A percentile compares a stretch with the other conserved stretches of the same genome.
Evolutionary conservation across 1,284 basidiomycete genomes (phyloP).

Genomic region (Stygiomarasmius scandens): DNA sequence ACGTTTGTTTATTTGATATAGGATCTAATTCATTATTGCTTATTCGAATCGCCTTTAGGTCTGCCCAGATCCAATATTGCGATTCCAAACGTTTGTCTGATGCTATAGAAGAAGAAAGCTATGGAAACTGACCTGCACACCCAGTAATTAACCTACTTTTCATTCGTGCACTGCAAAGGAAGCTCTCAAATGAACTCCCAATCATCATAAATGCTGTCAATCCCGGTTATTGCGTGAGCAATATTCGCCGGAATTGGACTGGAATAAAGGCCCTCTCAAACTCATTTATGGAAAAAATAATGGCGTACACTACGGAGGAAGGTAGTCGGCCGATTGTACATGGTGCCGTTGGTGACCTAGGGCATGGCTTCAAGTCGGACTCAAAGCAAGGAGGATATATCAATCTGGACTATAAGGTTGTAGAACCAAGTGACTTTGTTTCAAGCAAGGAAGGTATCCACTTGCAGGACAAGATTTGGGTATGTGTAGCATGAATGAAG

Average conservation of each 20-base stretch:
- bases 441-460: constrained; percentile 7
- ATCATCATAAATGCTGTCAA: constrained; percentile 42
- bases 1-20: constrained; percentile 17
- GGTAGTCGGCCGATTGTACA: constrained; percentile 17
- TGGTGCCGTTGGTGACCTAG: constrained; percentile 14
- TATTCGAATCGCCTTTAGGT: constrained; percentile 1
- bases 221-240: constrained; percentile 52
- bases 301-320: constrained; percentile 15
- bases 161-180: constrained; percentile 40
- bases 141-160: constrained; percentile 49
- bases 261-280: constrained; percentile 22
- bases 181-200: constrained; percentile 30
- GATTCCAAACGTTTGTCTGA: constrained; percentile 34
- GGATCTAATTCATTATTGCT: background rate
- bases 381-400: constrained; percentile 14
- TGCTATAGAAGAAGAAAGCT: background rate
- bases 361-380: too few species aligned
- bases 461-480: constrained; percentile 15
- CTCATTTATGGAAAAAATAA: constrained; percentile 22
- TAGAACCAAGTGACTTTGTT: constrained; percentile 16
- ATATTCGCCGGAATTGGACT: constrained; percentile 33
- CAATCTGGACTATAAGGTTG: constrained; percentile 1
- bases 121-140: background rate
- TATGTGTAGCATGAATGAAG: background rate
- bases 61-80: background rate